These are phyloP conservation scores for Fusarium subtropicale DNA, from an alignment of 2,329 filamentous ascomycete genomes.

Conservation along the genomic window DNA sequence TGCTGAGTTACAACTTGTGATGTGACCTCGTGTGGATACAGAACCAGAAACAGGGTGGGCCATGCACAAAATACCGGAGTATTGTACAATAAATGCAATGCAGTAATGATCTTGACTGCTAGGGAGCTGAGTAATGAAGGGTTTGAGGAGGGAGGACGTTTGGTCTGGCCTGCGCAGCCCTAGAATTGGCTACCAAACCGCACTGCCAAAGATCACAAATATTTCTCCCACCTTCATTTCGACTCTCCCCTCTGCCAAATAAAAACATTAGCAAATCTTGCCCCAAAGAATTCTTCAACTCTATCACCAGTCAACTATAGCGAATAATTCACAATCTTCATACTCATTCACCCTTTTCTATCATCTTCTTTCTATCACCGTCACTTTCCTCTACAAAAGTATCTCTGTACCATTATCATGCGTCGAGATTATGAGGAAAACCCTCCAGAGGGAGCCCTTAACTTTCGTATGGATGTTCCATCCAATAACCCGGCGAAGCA, in stretches of 20 bases:
- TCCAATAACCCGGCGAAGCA: neutral
- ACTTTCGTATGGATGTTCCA: neutral
- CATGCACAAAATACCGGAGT: neutral
- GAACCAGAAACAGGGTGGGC: neutral
- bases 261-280: neutral
- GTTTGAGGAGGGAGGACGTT: neutral
- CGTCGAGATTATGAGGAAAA: neutral
- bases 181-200: neutral
- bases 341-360: neutral
- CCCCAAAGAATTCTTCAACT: neutral
- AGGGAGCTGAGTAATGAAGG: neutral
- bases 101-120: no score
- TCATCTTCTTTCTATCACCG: neutral
- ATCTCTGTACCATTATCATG: neutral
- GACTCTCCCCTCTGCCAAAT: neutral
- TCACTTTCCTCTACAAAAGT: neutral
- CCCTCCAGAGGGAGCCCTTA: neutral
- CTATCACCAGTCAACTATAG: neutral
- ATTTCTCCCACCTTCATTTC: neutral
- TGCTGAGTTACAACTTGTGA: neutral
- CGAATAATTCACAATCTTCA: no score
- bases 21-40: neutral
- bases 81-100: no score
- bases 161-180: neutral
- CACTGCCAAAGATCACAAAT: neutral